These are phyloP conservation scores for Corymbia citriodora DNA, from an alignment of 441 rosid genomes.

Conservation along the genomic window DNA sequence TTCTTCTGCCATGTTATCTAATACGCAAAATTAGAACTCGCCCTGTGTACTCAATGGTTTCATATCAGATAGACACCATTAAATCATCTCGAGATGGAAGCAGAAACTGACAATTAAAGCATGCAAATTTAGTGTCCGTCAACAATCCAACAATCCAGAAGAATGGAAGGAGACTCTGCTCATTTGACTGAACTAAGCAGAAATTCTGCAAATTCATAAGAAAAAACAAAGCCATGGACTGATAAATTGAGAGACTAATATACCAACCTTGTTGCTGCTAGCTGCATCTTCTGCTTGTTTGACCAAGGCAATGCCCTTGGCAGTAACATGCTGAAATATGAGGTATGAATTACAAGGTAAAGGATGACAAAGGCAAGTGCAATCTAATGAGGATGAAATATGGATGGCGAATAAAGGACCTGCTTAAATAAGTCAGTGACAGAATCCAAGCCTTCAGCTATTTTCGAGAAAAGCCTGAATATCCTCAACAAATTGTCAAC, in stretches of 20 bases:
- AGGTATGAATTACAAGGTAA: background rate
- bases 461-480: constrained; percentile 83
- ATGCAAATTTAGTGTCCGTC: too few species aligned
- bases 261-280: constrained; percentile 40
- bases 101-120: background rate
- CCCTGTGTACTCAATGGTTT: background rate
- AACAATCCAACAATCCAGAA: background rate
- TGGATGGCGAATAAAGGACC: constrained; percentile 29
- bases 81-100: background rate
- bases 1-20: background rate
- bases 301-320: constrained; percentile 45
- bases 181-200: background rate
- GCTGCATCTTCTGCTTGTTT: constrained; percentile 53
- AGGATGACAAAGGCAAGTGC: background rate
- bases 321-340: constrained; percentile 37
- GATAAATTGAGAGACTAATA: background rate
- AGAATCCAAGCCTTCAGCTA: constrained; percentile 68
- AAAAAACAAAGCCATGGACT: background rate
- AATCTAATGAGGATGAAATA: background rate
- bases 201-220: background rate
- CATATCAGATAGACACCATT: background rate
- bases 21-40: background rate
- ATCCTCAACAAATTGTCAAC: constrained; percentile 92
- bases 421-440: constrained; percentile 75
- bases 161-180: background rate